Percentiles rank a stretch among this genome's conserved stretches.
Evolutionary conservation across 768 basidiomycete species (phyloP).

Genomic region (Tricholoma saponaceum): DNA sequence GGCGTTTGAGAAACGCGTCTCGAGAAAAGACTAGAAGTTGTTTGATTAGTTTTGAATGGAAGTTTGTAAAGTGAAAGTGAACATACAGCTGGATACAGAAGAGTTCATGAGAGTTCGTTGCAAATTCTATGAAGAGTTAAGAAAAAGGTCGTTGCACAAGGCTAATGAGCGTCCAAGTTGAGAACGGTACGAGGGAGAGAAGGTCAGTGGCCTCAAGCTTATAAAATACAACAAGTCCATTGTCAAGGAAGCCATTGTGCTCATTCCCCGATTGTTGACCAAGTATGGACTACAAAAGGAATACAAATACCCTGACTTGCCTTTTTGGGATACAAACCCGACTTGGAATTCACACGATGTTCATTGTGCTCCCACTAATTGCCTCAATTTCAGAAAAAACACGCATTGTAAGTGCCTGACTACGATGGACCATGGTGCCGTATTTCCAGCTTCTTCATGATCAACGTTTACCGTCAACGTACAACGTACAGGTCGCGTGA

Average conservation of each 20-base stretch:
- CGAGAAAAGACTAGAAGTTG: constrained; percentile 25
- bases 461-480: too few species aligned
- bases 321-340: constrained; percentile 17
- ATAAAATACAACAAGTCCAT: constrained; percentile 17
- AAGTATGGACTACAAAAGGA: constrained; percentile 21
- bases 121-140: background rate
- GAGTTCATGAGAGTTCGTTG: constrained; percentile 20
- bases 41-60: constrained; percentile 2
- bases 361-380: too few species aligned
- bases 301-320: constrained; percentile 20
- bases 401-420: too few species aligned
- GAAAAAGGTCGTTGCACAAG: constrained; percentile 10
- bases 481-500: too few species aligned
- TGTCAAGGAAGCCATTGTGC: constrained; percentile 1
- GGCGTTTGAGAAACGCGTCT: constrained; percentile 26
- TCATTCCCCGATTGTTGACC: constrained; percentile 6
- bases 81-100: constrained; percentile 27
- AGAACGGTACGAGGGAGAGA: constrained; percentile 9
- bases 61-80: background rate
- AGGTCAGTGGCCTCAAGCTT: constrained; percentile 3
- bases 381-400: too few species aligned
- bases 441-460: too few species aligned
- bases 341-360: too few species aligned
- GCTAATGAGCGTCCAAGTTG: constrained; percentile 11
- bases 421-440: too few species aligned